Evolutionary conservation across 306 rosid species (phyloP).

Genomic region (Senna siamea): DNA sequence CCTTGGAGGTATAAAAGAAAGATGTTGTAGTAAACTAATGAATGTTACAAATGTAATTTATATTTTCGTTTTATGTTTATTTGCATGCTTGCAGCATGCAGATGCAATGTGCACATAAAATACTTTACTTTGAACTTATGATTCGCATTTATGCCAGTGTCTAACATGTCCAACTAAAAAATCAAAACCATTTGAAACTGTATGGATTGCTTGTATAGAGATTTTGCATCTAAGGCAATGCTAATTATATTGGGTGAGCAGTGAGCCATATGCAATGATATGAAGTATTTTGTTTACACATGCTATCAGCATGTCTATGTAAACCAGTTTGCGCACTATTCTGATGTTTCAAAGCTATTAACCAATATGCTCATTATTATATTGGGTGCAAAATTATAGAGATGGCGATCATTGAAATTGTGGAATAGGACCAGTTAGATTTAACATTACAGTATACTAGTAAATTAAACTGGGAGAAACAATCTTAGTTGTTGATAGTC

Average conservation of each 20-base stretch:
- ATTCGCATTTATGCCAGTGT: background rate
- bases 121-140: constrained; percentile 11
- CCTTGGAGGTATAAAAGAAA: constrained; percentile 6
- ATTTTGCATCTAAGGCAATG: background rate
- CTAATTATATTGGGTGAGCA: constrained; percentile 4
- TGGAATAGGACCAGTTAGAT: background rate
- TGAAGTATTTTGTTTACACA: background rate
- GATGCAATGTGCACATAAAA: constrained; percentile 1
- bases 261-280: background rate
- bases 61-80: background rate
- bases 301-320: constrained; percentile 1
- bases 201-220: background rate
- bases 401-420: background rate
- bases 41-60: constrained; percentile 18
- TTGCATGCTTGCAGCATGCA: constrained; percentile 24
- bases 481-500: background rate
- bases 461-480: constrained; percentile 5
- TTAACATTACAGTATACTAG: background rate
- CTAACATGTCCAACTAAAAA: constrained; percentile 1
- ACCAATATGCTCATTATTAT: background rate
- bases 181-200: constrained; percentile 7
- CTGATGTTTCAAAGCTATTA: background rate
- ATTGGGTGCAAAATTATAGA: background rate
- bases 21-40: constrained; percentile 1
- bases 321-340: background rate